Evolutionary conservation across 495 filamentous ascomycete species (phyloP), one percentile per base, ranked within the genome.

Genomic region (Letharia lupina): DNA sequence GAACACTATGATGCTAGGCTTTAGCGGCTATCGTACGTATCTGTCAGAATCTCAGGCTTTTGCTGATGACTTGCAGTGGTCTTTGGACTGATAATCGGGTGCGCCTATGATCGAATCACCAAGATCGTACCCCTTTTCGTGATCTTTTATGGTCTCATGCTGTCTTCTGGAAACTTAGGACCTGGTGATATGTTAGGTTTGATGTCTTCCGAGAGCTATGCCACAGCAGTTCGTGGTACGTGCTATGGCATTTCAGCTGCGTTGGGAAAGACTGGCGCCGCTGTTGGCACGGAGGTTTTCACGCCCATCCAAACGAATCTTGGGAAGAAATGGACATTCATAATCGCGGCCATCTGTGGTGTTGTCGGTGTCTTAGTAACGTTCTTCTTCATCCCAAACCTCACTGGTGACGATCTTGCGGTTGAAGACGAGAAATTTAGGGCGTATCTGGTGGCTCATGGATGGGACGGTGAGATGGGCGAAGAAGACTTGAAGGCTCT

Each of bases 171-270:
- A n/a, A 81, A 83, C 57, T 67, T 82, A 9, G 82, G 82, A 2
- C 81, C 81, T 0, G 81, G 81, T 0, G 78, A 82, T 57, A 81
- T 81, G 77, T 72, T 83, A 18, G 80, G 80, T 7, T 69, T 84
- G 5, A 60, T 82, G 0, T 81, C 80, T 0, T 82, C 79, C 1
- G 81, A 84, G 61, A 73, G 75, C 11, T 84, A 81, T 61, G 77
- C 81, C 0, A 84, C 81, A 7, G 74, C 76, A 28, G 79, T 83
- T 7, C 75, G 81, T 8, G 81, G 81, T 0, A 81, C 78, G 0
- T 82, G 77, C 68, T 82, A 82, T 57, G 81, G 81, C 12, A 61
- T 84, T 8, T 80, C 80, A 1, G 81, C 81, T n/a, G 82, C 82
- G 3, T 48, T 83, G 57, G 81, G 81, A 7, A 82, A 83, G 66